These are phyloP conservation scores for Syncephalis plumigaleata DNA, from an alignment of 371 early-diverging fungal species.

Conservation along the genomic window DNA sequence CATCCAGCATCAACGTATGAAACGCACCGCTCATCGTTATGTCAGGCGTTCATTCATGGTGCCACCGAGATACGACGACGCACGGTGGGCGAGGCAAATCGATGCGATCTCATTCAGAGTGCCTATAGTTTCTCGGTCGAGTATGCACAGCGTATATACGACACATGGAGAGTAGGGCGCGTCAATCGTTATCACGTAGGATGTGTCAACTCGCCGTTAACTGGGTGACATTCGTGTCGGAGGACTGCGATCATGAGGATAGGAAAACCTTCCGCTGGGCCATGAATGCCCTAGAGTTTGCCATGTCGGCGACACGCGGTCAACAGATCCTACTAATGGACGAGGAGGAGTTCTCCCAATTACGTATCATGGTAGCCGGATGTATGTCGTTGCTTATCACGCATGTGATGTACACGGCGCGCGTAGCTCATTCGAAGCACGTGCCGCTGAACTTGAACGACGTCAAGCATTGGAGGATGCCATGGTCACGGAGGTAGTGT, in stretches of 20 bases:
- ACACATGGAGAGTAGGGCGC: conserved; percentile 33
- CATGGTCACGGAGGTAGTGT: conserved; percentile 5
- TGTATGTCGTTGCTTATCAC: conserved; percentile 68
- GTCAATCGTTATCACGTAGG: conserved; percentile 31
- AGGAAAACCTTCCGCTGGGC: conserved; percentile 80
- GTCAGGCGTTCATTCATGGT: too few species aligned
- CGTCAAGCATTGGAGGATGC: conserved; percentile 11
- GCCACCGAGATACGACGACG: too few species aligned
- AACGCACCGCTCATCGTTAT: too few species aligned
- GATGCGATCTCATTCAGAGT: conserved; percentile 55
- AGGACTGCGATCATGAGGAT: conserved; percentile 58
- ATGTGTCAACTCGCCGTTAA: conserved; percentile 56
- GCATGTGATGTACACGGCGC: conserved; percentile 63
- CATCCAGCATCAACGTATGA: too few species aligned
- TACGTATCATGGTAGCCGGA: conserved; percentile 52
- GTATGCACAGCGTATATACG: conserved; percentile 48
- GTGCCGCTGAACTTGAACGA: conserved; percentile 12
- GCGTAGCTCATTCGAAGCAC: conserved; percentile 28
- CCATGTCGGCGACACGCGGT: conserved; percentile 60
- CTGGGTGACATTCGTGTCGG: conserved; percentile 68
- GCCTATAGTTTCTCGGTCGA: conserved; percentile 70
- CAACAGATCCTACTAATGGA: conserved; percentile 44
- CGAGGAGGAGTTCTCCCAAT: conserved; percentile 45
- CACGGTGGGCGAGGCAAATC: conserved; percentile 15
- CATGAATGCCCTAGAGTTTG: conserved; percentile 68